Base-by-base conservation (phyloP, 2,329 filamentous ascomycete genomes). In the Aspergillus unguis region DNA sequence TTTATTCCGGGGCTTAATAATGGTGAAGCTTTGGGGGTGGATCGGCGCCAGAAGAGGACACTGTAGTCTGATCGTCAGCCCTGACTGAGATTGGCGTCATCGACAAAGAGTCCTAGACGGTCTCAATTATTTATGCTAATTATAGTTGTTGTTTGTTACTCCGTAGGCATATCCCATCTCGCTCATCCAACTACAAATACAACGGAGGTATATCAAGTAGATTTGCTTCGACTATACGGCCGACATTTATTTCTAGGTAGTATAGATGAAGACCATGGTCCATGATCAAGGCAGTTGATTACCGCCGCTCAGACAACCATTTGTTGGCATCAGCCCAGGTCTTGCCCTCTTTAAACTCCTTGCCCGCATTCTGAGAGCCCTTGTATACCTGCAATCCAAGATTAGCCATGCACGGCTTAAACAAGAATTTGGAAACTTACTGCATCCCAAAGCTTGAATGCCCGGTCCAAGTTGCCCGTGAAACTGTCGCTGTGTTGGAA, bases 371-470 rank as follows among this genome's bases (percentile, higher is more conserved):
- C 63, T 83, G 81, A 29, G 85, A 76, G 11, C 80, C 83, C 49
- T 77, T 77, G 62, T 80, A 83, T 49, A 86, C 73, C 81, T 82
- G 35, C 32, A 38, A 51, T 33, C 46, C 50, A 37, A 28, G 10
- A 10, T 26, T 32, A n/a, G 23, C 38, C 7, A 25, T 6, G 17
- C 7, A 25, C 11, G 11, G 36, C 25, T 6, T 25, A 6, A n/a
- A 37, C 9, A 28, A 17, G 23, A 11, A 43, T 36, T n/a, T 6
- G 4, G 6, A 28, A 10, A 77, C 80, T 71, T 72, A 84, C 81
- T 52, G 84, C 83, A 74, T 85, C 83, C 83, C 83, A 87, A 28
- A 87, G 69, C 53, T 77, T 77, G 67, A 85, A 86, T 3, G 82
- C 83, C 54, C 76, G 77, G 48, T 81, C 71, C 48, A 87, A 69